A percentile compares a stretch with the other conserved stretches of the same genome.
phyloP scores from a whole-genome alignment of 2,329 filamentous ascomycete genomes.

The Fusarium sp. region DNA sequence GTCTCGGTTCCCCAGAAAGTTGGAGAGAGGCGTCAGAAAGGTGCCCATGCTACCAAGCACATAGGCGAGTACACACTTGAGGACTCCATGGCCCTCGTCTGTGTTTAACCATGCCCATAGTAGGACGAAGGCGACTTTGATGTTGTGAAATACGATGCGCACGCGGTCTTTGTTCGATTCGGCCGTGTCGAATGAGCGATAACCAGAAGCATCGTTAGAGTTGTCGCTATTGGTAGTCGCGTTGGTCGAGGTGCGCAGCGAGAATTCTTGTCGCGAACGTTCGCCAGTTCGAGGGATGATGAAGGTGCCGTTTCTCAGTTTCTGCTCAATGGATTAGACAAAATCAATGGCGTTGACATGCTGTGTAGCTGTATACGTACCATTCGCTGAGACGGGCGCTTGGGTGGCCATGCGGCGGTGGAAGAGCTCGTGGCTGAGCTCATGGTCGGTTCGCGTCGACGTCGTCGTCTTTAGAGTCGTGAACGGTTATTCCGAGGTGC shows the following conservation, averaged over 20 bases:
- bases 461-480: slow-evolving; percentile 37
- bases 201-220: slow-evolving; percentile 21
- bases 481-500: slow-evolving; percentile 22
- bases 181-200: slow-evolving; percentile 35
- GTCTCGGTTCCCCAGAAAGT: slow-evolving; percentile 83
- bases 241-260: slow-evolving; percentile 68
- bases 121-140: slow-evolving; percentile 58
- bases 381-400: slow-evolving; percentile 59
- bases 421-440: slow-evolving; percentile 49
- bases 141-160: slow-evolving; percentile 50
- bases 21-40: slow-evolving; percentile 79
- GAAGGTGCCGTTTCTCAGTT: slow-evolving; percentile 87
- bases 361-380: slow-evolving; percentile 49
- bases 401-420: slow-evolving; percentile 55
- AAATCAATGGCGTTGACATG: neutral
- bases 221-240: slow-evolving; percentile 29
- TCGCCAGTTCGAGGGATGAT: slow-evolving; percentile 89
- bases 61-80: slow-evolving; percentile 94
- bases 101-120: slow-evolving; percentile 71
- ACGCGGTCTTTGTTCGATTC: slow-evolving; percentile 52
- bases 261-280: slow-evolving; percentile 83
- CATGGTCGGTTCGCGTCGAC: slow-evolving; percentile 57
- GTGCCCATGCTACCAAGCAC: slow-evolving; percentile 87
- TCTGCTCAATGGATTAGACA: slow-evolving; percentile 55
- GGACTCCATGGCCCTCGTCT: slow-evolving; percentile 79